phyloP scores from a whole-genome alignment of 441 rosid species.

The Aleurites moluccanus region DNA sequence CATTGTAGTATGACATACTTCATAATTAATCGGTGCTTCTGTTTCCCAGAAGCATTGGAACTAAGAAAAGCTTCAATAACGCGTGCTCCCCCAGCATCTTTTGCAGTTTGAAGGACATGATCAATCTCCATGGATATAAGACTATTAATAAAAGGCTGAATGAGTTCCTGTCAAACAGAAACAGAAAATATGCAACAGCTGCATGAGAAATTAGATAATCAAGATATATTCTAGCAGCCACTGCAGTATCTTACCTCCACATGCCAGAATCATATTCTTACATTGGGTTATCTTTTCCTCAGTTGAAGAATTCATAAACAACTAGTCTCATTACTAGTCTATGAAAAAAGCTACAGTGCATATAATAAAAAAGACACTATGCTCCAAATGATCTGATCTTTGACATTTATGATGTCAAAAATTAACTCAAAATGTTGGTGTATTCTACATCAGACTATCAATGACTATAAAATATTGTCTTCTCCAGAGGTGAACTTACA shows the following conservation, averaged over 20 bases:
- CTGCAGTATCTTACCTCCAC: background rate
- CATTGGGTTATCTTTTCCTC: background rate
- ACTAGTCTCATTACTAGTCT: background rate
- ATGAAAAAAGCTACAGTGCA: background rate
- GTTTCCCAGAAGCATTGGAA: conserved; percentile 69
- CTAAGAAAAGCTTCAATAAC: conserved; percentile 84
- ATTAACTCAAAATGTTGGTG: background rate
- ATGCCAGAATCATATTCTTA: background rate
- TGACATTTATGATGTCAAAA: background rate
- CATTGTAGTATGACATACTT: conserved; percentile 51
- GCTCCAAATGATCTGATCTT: background rate
- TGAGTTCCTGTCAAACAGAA: conserved; percentile 54
- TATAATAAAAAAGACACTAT: background rate
- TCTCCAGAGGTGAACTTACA: no score
- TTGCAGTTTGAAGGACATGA: conserved; percentile 61
- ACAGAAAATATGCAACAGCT: conserved; percentile 6
- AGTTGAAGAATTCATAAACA: background rate
- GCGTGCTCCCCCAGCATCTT: conserved; percentile 76
- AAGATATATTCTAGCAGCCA: background rate
- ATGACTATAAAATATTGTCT: background rate
- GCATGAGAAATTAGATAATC: background rate
- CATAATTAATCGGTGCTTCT: conserved; percentile 63
- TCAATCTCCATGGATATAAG: conserved; percentile 71
- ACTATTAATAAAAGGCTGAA: conserved; percentile 67
- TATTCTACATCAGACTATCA: background rate